phyloP scores from a whole-genome alignment of 441 rosid species.

The Raphanus hybrid region DNA sequence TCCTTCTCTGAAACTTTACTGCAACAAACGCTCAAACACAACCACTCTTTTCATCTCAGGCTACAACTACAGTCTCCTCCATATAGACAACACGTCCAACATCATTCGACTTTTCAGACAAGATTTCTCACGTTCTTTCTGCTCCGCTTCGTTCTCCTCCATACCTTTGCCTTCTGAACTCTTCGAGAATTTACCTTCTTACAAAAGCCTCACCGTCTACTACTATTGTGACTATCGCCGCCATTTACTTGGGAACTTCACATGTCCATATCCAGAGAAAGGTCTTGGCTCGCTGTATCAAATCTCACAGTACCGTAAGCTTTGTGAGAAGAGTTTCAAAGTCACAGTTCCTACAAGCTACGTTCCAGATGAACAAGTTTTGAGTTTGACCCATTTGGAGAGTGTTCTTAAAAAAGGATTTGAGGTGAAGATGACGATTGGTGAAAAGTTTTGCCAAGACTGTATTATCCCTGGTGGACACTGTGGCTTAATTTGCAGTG shows the following conservation, averaged over 20 bases:
- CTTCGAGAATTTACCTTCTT: neutral
- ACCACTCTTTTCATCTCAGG: slow-evolving; percentile 7
- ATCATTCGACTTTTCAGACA: slow-evolving; percentile 1
- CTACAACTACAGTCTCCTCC: slow-evolving; percentile 2
- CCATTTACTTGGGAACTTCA: neutral
- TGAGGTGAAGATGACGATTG: slow-evolving; percentile 11
- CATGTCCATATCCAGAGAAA: slow-evolving; percentile 1
- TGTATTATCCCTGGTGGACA: slow-evolving; percentile 14
- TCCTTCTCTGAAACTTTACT: neutral
- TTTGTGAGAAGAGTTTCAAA: neutral
- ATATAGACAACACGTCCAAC: neutral
- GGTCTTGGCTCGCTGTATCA: neutral
- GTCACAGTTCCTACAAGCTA: slow-evolving; percentile 1
- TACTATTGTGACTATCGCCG: neutral
- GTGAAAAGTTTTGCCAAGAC: neutral
- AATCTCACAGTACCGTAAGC: neutral
- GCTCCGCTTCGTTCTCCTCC: neutral
- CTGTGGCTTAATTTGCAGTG: slow-evolving; percentile 6
- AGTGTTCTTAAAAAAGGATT: neutral
- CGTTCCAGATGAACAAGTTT: neutral
- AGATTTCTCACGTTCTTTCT: neutral
- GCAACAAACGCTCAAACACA: slow-evolving; percentile 2
- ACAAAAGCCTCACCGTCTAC: neutral
- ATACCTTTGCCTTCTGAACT: neutral
- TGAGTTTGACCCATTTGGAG: neutral